Evolutionary conservation across 192 early-diverging fungal genomes (phyloP), one percentile per base, ranked within the genome.

Genomic region (Backusella luteola): DNA sequence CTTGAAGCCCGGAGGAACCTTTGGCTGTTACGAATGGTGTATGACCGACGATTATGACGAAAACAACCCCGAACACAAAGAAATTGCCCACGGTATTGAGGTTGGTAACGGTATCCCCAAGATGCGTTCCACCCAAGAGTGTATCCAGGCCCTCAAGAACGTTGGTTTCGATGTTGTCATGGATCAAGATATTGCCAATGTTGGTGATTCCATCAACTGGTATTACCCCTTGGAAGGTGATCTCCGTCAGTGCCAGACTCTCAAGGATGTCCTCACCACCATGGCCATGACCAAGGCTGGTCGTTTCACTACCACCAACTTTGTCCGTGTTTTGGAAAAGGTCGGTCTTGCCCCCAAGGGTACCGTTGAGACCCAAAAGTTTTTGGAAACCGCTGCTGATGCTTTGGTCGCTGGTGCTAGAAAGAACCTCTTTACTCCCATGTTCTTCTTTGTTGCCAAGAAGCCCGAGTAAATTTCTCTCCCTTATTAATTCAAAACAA

Each of bases 21-120:
- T 97, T 91, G 94, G 94, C 32, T 91, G 91, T 80, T 98, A 98
- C 85, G 97, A 98, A 83, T 98, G 97, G 97, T 89, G 93, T 80
- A 90, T 94, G 73, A 98, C 96, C 39, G 95, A 95, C 59, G 89
- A 92, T 69, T 98, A 91, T 80, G 93, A 98, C 81, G 89, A 91
- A 34, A 81, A 74, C 23, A 92, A 96, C 81, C 76, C 88, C 21
- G 87, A 86, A 34, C 95, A 97, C 77, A 87, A 84, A 72, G 85
- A 85, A 49, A 90, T 97, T 70, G 90, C 94, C 63, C 91, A 90
- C 71, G 95, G 92, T 23, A 87, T 98, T 68, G 96, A 98, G 79
- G 87, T 92, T 38, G 97, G 96, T 53, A 95, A 97, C 74, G 95
- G 95, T 6, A 93, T 98, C 56, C 89, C 94, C 77, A 93, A 96